A percentile compares a stretch with the other conserved stretches of the same genome.
phyloP scores from a whole-genome alignment of 495 filamentous ascomycete genomes.

The Neurospora sp. region DNA sequence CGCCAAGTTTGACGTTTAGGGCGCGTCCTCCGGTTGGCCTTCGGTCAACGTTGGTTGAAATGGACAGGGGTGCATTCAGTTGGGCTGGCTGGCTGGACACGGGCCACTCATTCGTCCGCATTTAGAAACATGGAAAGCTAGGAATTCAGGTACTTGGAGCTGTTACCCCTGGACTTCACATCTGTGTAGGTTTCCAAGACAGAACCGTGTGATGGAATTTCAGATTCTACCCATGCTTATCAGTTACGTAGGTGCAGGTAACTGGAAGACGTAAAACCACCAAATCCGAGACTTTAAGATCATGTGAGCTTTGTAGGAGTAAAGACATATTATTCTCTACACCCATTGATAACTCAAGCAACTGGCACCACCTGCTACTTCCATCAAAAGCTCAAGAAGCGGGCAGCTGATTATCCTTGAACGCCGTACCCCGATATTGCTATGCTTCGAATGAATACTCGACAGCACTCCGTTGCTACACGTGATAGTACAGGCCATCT shows the following conservation, averaged over 20 bases:
- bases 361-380: too few relatives aligned
- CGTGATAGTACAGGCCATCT: background rate
- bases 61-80: background rate
- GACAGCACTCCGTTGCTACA: background rate
- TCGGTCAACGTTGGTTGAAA: background rate
- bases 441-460: background rate
- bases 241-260: background rate
- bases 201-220: background rate
- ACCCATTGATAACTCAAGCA: too few relatives aligned
- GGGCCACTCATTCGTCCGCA: background rate
- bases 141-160: background rate
- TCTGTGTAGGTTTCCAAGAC: background rate
- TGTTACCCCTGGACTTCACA: background rate
- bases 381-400: background rate
- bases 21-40: background rate
- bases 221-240: background rate
- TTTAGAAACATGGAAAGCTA: background rate
- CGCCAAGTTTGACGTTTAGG: background rate
- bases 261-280: background rate
- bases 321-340: too few relatives aligned
- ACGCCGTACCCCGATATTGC: background rate
- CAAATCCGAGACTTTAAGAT: background rate
- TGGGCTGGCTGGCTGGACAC: background rate
- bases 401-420: background rate
- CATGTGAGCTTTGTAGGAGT: background rate